Base-by-base conservation (phyloP, 1,284 basidiomycete species). In the Cystobasidium pallidum region DNA sequence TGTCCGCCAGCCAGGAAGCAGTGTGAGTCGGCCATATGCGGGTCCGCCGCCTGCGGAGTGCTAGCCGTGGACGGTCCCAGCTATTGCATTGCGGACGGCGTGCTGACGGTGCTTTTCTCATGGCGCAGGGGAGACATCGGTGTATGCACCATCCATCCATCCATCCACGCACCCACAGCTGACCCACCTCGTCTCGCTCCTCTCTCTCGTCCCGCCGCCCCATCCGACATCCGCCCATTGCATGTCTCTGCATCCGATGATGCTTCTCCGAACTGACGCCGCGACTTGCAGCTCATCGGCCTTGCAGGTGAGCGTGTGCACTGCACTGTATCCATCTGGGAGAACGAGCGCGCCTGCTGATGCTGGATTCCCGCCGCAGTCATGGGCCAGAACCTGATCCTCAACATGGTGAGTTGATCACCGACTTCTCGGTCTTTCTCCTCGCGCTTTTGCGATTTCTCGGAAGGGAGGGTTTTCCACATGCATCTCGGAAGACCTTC, bases 361-460 rank as follows among this genome's bases (percentile, higher is more conserved):
- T 49, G 45, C 26, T n/a, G n/a, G n/a, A n/a, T n/a, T n/a, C 13
- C 8, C 21, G 13, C 66, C 85, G 95, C 94, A 86, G 94, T 96
- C 85, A 96, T 96, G 94, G 92, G 92, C 80, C 92, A 95, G 88
- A 96, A 96, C 84, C 83, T 95, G 80, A 94, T 96, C 82, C 85
- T 96, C 78, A 96, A 96, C 86, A 96, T 96, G 91, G 73, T 57
- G 28, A 66, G 51, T 66, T n/a, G n/a, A n/a, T n/a, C n/a, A 3
- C 26, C 36, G 45, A 11, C 24, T 8, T 63, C 36, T 24, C 26
- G 41, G 26, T n/a, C 19, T 62, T 39, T 45, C 36, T 6, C 36
- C 13, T 39, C 36, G 6, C 36, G 36, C 8, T 24, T 62, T 41
- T 15, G 39, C 15, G 7, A 7, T 41, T 41, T 41, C 39, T 41